Evolutionary conservation across 176 grass and related monocot genomes (phyloP).

Genomic region (Cenchrus americanus): DNA sequence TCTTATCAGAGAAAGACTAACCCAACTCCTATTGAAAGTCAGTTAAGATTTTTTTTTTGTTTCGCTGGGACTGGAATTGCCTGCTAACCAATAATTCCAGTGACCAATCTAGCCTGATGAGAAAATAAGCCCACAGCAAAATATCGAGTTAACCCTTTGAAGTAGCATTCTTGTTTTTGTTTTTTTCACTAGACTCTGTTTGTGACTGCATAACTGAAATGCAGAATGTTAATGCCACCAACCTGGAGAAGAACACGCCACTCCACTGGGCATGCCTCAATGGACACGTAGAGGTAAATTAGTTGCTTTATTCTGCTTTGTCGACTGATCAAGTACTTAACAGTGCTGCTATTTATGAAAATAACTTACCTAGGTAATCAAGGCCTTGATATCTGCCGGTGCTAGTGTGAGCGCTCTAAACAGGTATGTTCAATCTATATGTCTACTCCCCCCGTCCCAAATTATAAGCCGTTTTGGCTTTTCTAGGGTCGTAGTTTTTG

Average conservation of each 20-base stretch:
- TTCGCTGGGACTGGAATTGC: neutral
- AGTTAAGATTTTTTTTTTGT: neutral
- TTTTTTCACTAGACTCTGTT: neutral
- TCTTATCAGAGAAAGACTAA: neutral
- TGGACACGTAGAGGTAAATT: slow-evolving; percentile 74
- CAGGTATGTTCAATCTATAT: slow-evolving; percentile 51
- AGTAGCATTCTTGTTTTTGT: neutral
- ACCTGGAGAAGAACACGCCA: slow-evolving; percentile 87
- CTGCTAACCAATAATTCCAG: neutral
- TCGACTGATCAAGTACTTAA: neutral
- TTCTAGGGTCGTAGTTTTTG: too few relatives aligned
- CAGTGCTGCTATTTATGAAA: slow-evolving; percentile 22
- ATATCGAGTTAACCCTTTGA: neutral
- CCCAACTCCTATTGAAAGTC: neutral
- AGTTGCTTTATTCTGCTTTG: neutral
- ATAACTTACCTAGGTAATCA: slow-evolving; percentile 65
- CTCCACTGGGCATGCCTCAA: slow-evolving; percentile 96
- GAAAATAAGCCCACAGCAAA: neutral
- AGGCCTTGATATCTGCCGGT: slow-evolving; percentile 70
- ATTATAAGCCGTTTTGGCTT: too few relatives aligned
- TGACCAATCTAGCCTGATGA: neutral
- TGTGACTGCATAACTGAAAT: slow-evolving; percentile 9
- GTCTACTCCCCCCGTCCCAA: too few relatives aligned
- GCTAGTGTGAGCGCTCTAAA: slow-evolving; percentile 81
- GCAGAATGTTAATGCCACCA: slow-evolving; percentile 84